phyloP scores from a whole-genome alignment of 305 asterid species.

The Ajuga reptans region DNA sequence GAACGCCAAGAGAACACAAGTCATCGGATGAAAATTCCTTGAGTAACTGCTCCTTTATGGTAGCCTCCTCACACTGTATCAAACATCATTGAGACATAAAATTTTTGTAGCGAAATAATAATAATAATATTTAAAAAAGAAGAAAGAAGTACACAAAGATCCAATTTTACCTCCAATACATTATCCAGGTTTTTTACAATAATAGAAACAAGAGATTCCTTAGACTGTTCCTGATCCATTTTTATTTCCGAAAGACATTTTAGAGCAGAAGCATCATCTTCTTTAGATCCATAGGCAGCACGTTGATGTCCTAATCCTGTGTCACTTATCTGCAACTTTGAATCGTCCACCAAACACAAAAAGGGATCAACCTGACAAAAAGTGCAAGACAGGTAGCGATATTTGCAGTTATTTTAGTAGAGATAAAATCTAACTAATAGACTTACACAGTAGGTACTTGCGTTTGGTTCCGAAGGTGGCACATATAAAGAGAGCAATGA shows the following conservation, averaged over 20 bases:
- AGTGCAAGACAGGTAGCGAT: slow-evolving; percentile 6
- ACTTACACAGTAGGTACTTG: background rate
- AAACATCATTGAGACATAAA: slow-evolving; percentile 1
- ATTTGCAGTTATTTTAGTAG: background rate
- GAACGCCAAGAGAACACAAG: slow-evolving; percentile 50
- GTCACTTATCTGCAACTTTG: slow-evolving; percentile 60
- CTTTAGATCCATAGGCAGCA: slow-evolving; percentile 61
- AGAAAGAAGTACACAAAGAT: background rate
- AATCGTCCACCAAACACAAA: slow-evolving; percentile 70
- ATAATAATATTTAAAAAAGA: background rate
- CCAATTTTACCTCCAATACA: slow-evolving; percentile 38
- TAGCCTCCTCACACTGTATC: slow-evolving; percentile 52
- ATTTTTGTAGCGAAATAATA: background rate
- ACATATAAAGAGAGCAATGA: background rate
- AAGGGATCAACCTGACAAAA: slow-evolving; percentile 78
- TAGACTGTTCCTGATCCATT: slow-evolving; percentile 48
- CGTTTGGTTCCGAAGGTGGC: background rate
- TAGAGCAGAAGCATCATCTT: slow-evolving; percentile 67
- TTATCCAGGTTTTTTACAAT: slow-evolving; percentile 53
- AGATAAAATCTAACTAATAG: background rate
- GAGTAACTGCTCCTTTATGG: slow-evolving; percentile 52
- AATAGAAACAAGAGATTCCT: slow-evolving; percentile 54
- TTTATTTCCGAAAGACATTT: slow-evolving; percentile 59
- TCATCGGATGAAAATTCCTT: slow-evolving; percentile 67
- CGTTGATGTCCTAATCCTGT: slow-evolving; percentile 33